Base-by-base conservation (phyloP, 768 basidiomycete genomes). In the Royoungia palumana region DNA sequence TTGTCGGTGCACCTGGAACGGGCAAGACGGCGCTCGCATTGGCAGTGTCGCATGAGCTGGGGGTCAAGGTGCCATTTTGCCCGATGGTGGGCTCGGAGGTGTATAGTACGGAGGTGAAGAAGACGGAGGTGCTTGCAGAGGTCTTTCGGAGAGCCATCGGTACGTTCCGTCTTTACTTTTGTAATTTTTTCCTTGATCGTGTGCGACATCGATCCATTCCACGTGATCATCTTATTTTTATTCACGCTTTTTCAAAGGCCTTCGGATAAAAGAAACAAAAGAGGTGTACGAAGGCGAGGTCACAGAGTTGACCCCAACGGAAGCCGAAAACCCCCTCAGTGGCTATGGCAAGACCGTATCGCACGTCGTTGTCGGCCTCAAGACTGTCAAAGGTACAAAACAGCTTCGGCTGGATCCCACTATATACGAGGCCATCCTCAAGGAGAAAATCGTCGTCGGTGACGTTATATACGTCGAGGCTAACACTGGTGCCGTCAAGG, bases 201-300 rank as follows among this genome's bases (percentile, higher is more conserved):
- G 9, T 28, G 28, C 8, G 9, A 12, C 28, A 28, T 28, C 28
- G 9, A 28, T 28, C 28, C 28, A 1, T 6, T 8, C 10, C 6
- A 10, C 35, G 4, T n/a, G 22, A 28, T 42, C 40, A 25, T 11
- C 5, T 28, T 28, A 28, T 28, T 28, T 28, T 27, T 7, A 4
- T 19, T 36, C 41, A 41, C 5, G 0, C 39, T 30, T 7, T 5
- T 16, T 32, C 35, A 4, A 36, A 59, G 94, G 95, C 40, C 79
- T 98, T 32, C 83, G 95, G 66, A 96, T 98, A 76, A 98, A 98
- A 70, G 96, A 98, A 70, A 97, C 94, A 6, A 98, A 99, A 66
- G 93, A 96, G 63, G 94, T 98, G 7, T 98, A 94, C 69, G 95
- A 98, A 68, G 95, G 96, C 51, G 95, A 99, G 71, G 89, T 99